Evolutionary conservation across 179 eudicot genomes (phyloP).

Genomic region (Silene vulgaris): DNA sequence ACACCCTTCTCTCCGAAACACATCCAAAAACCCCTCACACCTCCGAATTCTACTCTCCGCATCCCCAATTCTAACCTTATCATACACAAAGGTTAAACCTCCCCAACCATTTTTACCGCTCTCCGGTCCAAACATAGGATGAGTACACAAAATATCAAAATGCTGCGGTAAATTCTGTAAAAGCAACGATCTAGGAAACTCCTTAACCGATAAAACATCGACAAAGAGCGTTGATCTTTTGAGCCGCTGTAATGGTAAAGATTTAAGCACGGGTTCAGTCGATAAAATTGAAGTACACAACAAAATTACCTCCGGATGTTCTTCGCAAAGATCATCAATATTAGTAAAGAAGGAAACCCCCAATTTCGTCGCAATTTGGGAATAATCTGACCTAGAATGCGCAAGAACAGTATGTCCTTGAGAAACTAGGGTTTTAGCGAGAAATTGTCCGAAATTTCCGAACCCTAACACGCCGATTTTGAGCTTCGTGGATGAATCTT

Average conservation of each 20-base stretch:
- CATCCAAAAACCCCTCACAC: conserved; percentile 55
- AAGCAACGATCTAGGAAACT: conserved; percentile 58
- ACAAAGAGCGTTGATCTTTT: conserved; percentile 70
- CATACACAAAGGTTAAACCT: conserved; percentile 61
- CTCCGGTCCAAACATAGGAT: conserved; percentile 93
- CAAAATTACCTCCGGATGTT: conserved; percentile 80
- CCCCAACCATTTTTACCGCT: conserved; percentile 68
- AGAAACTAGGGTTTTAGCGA: conserved; percentile 55
- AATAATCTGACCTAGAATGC: conserved; percentile 59
- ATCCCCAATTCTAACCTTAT: conserved; percentile 61
- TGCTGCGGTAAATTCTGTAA: conserved; percentile 47
- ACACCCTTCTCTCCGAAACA: conserved; percentile 67
- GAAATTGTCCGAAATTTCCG: conserved; percentile 77
- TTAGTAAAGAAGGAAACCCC: conserved; percentile 51
- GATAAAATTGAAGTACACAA: conserved; percentile 77
- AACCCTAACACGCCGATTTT: conserved; percentile 67
- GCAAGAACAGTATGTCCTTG: conserved; percentile 79
- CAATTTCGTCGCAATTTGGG: conserved; percentile 33
- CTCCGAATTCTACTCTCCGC: conserved; percentile 38
- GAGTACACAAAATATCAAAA: conserved; percentile 78
- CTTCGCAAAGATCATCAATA: conserved; percentile 66
- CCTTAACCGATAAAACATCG: conserved; percentile 79
- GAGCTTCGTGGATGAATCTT: conserved; percentile 29
- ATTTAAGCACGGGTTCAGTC: conserved; percentile 51
- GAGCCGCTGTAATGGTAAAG: conserved; percentile 67